phyloP scores from a whole-genome alignment of 2,329 filamentous ascomycete genomes.

The Juglanconis oblonga region DNA sequence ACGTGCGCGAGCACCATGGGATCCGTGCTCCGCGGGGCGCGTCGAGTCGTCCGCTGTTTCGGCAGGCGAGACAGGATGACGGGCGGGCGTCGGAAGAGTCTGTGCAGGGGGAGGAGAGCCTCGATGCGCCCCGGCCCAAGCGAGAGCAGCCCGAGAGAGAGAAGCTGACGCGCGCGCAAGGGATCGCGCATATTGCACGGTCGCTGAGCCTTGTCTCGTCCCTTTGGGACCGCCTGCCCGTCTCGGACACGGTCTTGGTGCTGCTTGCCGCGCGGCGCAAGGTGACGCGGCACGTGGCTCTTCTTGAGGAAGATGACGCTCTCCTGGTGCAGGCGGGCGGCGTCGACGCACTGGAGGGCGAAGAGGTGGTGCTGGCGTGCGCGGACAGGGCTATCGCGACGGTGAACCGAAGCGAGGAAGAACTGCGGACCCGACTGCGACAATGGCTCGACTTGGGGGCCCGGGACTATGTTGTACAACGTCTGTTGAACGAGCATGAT shows the following conservation, averaged over 20 bases:
- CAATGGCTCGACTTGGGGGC: constrained; percentile 38
- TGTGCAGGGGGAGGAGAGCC: not conserved
- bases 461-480: not conserved
- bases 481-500: not conserved
- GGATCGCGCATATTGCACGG: constrained; percentile 37
- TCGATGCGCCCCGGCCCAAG: constrained; percentile 4
- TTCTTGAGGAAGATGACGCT: constrained; percentile 68
- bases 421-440: constrained; percentile 45
- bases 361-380: constrained; percentile 69
- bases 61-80: too few relatives aligned
- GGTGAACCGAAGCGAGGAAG: constrained; percentile 53
- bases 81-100: not conserved
- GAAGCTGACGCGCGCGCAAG: not conserved
- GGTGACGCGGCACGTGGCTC: constrained; percentile 54
- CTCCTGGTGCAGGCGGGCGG: constrained; percentile 65
- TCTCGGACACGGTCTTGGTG: constrained; percentile 34
- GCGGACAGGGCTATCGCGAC: constrained; percentile 65
- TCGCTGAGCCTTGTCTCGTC: constrained; percentile 43
- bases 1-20: not conserved
- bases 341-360: constrained; percentile 51
- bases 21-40: too few relatives aligned
- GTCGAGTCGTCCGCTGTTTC: too few relatives aligned
- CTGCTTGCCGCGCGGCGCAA: constrained; percentile 52
- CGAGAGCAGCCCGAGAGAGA: not conserved
- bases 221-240: constrained; percentile 48